Evolutionary conservation across 2,329 filamentous ascomycete genomes (phyloP).

Genomic region (Lasiodiplodia hormozganensis): DNA sequence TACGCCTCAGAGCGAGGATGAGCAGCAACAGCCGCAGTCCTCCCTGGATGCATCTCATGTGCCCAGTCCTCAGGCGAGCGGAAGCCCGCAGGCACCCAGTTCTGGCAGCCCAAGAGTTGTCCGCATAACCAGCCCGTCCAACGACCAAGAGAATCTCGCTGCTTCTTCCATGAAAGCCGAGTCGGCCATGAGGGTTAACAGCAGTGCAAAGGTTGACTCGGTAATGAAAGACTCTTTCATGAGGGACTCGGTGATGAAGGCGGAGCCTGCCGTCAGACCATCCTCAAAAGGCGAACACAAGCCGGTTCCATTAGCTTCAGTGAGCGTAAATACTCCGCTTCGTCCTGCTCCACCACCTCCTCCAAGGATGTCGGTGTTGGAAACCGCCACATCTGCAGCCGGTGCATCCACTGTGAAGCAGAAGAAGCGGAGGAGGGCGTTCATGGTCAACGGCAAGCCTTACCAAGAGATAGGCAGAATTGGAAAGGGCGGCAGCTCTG

Average conservation of each 20-base stretch:
- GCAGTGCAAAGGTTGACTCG: constrained; percentile 32
- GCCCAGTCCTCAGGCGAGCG: constrained; percentile 40
- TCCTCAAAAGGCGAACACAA: constrained; percentile 40
- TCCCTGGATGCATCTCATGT: constrained; percentile 7
- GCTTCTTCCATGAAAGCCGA: constrained; percentile 42
- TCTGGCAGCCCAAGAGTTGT: constrained; percentile 24
- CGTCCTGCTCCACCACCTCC: constrained; percentile 76
- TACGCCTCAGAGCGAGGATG: constrained; percentile 40
- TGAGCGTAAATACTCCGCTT: constrained; percentile 75
- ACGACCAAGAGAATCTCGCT: constrained; percentile 83
- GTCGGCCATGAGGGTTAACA: constrained; percentile 18
- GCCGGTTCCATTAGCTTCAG: constrained; percentile 57
- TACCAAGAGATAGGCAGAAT: constrained; percentile 91
- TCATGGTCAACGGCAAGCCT: constrained; percentile 87
- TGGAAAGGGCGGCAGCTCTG: constrained; percentile 89
- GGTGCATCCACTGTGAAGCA: constrained; percentile 81
- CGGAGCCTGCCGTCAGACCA: constrained; percentile 7
- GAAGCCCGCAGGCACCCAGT: constrained; percentile 12
- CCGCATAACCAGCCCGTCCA: constrained; percentile 58
- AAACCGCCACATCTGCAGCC: constrained; percentile 83
- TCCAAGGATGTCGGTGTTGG: constrained; percentile 96
- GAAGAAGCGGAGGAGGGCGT: constrained; percentile 78
- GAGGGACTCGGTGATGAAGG: constrained; percentile 42
- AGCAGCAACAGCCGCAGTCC: constrained; percentile 9
- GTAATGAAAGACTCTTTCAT: constrained; percentile 29